A percentile compares a stretch with the other conserved stretches of the same genome.
These are phyloP conservation scores for Rhynchospora pubera DNA, from an alignment of 176 grass and related monocot species.

Conservation along the genomic window DNA sequence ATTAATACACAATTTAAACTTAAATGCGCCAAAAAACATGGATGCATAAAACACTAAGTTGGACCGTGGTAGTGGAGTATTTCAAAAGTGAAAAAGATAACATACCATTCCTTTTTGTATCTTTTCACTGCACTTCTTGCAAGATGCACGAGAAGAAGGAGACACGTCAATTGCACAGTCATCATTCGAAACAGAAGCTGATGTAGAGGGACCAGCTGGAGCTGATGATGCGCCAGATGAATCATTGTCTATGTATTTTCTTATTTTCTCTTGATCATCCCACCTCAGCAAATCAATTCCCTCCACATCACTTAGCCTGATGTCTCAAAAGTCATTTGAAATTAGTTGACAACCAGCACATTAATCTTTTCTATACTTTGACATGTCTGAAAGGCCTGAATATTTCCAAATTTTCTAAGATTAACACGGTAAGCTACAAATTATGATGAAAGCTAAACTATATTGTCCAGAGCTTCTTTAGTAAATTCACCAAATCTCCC, in stretches of 20 bases:
- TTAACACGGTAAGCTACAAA: background rate
- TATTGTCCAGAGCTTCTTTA: background rate
- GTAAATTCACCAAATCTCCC: background rate
- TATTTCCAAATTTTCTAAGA: background rate
- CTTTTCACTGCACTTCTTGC: constrained; percentile 70
- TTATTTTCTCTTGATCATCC: constrained; percentile 92
- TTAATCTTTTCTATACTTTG: background rate
- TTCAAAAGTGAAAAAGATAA: constrained; percentile 23
- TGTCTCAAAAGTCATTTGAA: background rate
- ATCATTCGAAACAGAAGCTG: constrained; percentile 29
- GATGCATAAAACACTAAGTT: background rate
- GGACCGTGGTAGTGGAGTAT: background rate
- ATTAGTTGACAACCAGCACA: background rate
- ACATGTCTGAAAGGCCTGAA: background rate
- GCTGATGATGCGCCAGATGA: constrained; percentile 32
- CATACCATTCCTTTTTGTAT: constrained; percentile 75
- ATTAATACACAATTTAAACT: background rate
- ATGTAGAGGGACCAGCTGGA: constrained; percentile 8
- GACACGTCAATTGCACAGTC: constrained; percentile 75
- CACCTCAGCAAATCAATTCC: constrained; percentile 83
- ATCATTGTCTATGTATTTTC: constrained; percentile 50
- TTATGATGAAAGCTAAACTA: background rate
- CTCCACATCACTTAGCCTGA: constrained; percentile 80
- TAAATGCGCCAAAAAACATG: background rate
- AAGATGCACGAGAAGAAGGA: constrained; percentile 74